Evolutionary conservation across 2,329 filamentous ascomycete genomes (phyloP).

Genomic region (Xylaria hypoxylon): DNA sequence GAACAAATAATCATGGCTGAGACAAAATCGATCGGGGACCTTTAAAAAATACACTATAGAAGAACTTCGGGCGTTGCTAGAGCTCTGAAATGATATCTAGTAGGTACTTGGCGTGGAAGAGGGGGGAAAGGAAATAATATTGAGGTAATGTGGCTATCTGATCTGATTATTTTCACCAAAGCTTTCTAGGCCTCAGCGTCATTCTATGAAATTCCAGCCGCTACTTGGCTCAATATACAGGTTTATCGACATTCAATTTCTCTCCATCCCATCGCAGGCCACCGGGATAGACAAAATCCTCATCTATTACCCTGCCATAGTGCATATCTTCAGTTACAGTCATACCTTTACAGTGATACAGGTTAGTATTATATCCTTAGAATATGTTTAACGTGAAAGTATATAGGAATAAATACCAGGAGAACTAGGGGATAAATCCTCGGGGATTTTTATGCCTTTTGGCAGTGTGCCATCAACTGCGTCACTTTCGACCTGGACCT

Average conservation of each 20-base stretch:
- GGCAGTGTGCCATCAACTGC: background rate
- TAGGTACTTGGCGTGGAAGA: no score
- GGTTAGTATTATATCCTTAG: background rate
- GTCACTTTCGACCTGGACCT: background rate
- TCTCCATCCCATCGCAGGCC: constrained; percentile 7
- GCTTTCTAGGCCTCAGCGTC: no score
- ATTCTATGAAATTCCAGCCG: no score
- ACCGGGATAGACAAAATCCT: constrained; percentile 4
- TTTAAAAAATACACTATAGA: no score
- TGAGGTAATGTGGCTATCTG: no score
- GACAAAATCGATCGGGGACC: no score
- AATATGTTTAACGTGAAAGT: background rate
- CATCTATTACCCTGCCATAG: background rate
- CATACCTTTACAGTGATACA: background rate
- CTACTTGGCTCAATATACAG: background rate
- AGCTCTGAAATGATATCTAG: no score
- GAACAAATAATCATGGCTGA: no score
- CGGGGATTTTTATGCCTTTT: constrained; percentile 8
- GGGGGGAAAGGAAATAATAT: no score
- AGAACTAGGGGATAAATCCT: background rate
- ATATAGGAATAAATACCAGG: background rate
- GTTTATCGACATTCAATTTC: constrained; percentile 1
- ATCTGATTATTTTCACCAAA: no score
- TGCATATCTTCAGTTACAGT: background rate
- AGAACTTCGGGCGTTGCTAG: no score